phyloP scores from a whole-genome alignment of 2,329 filamentous ascomycete species.

The Ascochyta viciae-villosae region DNA sequence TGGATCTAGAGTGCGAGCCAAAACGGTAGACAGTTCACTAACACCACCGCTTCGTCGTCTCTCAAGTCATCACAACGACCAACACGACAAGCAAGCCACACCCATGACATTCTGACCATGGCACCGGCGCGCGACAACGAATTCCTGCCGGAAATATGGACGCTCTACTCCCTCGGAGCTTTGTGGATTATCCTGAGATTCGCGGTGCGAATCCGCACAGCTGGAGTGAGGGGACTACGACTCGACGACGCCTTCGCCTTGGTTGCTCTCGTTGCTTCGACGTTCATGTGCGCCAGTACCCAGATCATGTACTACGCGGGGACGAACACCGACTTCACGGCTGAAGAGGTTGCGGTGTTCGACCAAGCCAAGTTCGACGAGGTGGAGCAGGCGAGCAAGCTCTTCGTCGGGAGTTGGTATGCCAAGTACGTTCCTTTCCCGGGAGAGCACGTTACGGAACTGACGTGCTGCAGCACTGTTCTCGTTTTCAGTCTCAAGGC shows the following conservation, averaged over 20 bases:
- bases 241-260: conserved; percentile 13
- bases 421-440: conserved; percentile 15
- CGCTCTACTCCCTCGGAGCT: conserved; percentile 3
- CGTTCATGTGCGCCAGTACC: conserved; percentile 10
- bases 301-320: conserved; percentile 19
- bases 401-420: conserved; percentile 21
- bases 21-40: background rate
- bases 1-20: background rate
- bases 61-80: background rate
- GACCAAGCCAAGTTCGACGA: conserved; percentile 8
- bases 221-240: conserved; percentile 4
- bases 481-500: conserved; percentile 23
- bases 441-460: no score
- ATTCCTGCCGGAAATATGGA: conserved; percentile 18
- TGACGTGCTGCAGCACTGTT: conserved; percentile 1
- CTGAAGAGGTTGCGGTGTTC: conserved; percentile 13
- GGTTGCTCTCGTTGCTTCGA: conserved; percentile 13
- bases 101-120: background rate
- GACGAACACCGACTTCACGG: conserved; percentile 19
- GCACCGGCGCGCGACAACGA: conserved; percentile 13
- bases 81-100: background rate
- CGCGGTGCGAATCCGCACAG: conserved; percentile 4
- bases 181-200: conserved; percentile 11
- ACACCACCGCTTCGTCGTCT: background rate
- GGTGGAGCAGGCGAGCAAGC: conserved; percentile 16